Percentiles rank a stretch among this genome's conserved stretches.
Evolutionary conservation across 108 stramenopile genomes (phyloP).

Genomic region (Skeletonema menzelii): DNA sequence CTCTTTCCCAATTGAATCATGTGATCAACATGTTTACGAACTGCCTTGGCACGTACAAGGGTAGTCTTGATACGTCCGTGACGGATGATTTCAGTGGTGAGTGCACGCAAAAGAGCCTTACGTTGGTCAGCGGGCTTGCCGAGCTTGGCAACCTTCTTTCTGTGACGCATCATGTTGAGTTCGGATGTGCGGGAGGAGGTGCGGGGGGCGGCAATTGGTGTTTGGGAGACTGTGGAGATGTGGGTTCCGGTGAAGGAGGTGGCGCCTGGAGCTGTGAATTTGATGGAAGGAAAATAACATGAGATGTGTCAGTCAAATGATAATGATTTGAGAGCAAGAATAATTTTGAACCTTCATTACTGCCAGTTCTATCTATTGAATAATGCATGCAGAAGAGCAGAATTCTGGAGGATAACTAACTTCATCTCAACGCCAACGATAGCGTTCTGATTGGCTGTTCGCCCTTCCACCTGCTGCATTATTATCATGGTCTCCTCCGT

Average conservation of each 20-base stretch:
- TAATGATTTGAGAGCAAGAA: neutral
- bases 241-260: slow-evolving; percentile 39
- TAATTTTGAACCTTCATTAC: neutral
- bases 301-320: neutral
- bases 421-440: neutral
- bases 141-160: slow-evolving; percentile 82
- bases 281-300: neutral
- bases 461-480: neutral
- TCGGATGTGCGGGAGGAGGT: slow-evolving; percentile 25
- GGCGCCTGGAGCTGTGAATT: slow-evolving; percentile 24
- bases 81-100: slow-evolving; percentile 96
- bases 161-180: slow-evolving; percentile 77
- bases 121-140: slow-evolving; percentile 95
- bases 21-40: slow-evolving; percentile 95
- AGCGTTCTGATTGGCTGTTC: neutral
- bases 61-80: slow-evolving; percentile 98
- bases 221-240: slow-evolving; percentile 17
- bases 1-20: slow-evolving; percentile 95
- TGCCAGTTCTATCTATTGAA: neutral
- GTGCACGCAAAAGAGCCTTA: slow-evolving; percentile 93
- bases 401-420: neutral
- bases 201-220: slow-evolving; percentile 16
- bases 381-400: neutral
- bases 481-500: neutral
- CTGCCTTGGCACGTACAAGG: slow-evolving; percentile 88